A percentile compares a stretch with the other conserved stretches of the same genome.
Conservation (phyloP, 345 rosid species). For the Orychophragmus violaceus region DNA sequence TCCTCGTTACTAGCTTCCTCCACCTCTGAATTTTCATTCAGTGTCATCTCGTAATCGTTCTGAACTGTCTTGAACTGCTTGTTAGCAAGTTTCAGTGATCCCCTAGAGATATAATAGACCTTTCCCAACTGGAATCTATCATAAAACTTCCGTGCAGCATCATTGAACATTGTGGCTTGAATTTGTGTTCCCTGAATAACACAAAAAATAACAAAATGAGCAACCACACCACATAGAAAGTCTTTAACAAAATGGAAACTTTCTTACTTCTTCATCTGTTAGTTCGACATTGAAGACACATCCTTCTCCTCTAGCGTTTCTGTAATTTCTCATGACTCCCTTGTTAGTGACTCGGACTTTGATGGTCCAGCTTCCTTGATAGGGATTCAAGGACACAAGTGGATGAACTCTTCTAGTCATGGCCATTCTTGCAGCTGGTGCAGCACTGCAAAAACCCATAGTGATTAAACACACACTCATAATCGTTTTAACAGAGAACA, state of each 20-base stretch:
- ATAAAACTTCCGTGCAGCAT: constrained; percentile 75
- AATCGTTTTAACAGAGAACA: neutral
- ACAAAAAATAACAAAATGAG: neutral
- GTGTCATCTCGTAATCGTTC: constrained; percentile 91
- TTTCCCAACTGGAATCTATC: constrained; percentile 76
- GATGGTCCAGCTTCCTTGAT: constrained; percentile 94
- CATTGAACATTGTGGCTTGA: constrained; percentile 95
- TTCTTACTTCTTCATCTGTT: constrained; percentile 88
- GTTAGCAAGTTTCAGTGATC: constrained; percentile 75
- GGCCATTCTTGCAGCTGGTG: constrained; percentile 75
- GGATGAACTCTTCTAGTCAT: constrained; percentile 94
- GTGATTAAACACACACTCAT: neutral
- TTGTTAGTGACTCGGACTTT: constrained; percentile 86
- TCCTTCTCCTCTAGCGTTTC: constrained; percentile 86
- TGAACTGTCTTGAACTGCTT: constrained; percentile 83
- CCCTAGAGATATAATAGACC: constrained; percentile 80
- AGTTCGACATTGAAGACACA: constrained; percentile 93
- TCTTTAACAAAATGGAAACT: neutral
- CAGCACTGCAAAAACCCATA: constrained; percentile 43
- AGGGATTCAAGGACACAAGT: constrained; percentile 86
- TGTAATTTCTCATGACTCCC: constrained; percentile 80
- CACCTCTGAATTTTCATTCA: constrained; percentile 80
- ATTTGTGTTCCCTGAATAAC: constrained; percentile 76
- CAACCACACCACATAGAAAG: neutral
- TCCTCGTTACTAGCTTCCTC: constrained; percentile 73